These are phyloP conservation scores for Avena sativa DNA, from an alignment of 176 grass and related monocot species.

Conservation along the genomic window DNA sequence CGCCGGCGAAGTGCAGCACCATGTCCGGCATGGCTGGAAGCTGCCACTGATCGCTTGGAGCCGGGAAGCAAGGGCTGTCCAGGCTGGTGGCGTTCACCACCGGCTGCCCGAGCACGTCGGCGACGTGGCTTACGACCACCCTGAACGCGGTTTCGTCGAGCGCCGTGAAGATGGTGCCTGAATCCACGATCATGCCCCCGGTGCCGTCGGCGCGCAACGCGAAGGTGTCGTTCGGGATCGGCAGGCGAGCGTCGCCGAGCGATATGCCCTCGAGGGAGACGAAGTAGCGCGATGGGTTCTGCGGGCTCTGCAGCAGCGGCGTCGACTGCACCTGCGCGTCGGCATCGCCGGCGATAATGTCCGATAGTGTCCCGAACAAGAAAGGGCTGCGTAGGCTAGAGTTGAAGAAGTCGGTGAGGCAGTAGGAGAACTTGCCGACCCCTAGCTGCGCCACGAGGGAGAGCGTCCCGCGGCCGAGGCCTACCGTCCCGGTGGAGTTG, in stretches of 20 bases:
- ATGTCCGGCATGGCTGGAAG: conserved; percentile 39
- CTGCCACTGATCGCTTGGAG: not conserved
- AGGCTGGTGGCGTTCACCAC: conserved; percentile 29
- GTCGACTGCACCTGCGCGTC: not conserved
- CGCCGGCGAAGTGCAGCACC: conserved; percentile 52
- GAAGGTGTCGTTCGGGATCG: conserved; percentile 7
- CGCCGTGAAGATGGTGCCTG: not conserved
- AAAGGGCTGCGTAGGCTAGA: not conserved
- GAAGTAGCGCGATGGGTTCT: not conserved
- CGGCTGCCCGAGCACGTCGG: not conserved
- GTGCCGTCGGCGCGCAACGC: not conserved
- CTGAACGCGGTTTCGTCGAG: conserved; percentile 9
- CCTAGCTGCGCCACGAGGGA: conserved; percentile 47
- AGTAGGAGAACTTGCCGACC: conserved; percentile 50
- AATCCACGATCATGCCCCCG: conserved; percentile 24
- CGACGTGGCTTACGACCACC: not conserved
- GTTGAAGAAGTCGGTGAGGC: conserved; percentile 42
- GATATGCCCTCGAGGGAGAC: not conserved
- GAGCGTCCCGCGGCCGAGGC: conserved; percentile 36
- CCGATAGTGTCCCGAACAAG: not conserved
- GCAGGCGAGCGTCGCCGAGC: not conserved
- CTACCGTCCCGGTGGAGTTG: conserved; percentile 45
- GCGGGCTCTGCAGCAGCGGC: not conserved
- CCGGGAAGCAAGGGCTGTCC: conserved; percentile 26
- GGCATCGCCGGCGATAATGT: not conserved